phyloP scores from a whole-genome alignment of 768 basidiomycete genomes.

The Russula sp. region DNA sequence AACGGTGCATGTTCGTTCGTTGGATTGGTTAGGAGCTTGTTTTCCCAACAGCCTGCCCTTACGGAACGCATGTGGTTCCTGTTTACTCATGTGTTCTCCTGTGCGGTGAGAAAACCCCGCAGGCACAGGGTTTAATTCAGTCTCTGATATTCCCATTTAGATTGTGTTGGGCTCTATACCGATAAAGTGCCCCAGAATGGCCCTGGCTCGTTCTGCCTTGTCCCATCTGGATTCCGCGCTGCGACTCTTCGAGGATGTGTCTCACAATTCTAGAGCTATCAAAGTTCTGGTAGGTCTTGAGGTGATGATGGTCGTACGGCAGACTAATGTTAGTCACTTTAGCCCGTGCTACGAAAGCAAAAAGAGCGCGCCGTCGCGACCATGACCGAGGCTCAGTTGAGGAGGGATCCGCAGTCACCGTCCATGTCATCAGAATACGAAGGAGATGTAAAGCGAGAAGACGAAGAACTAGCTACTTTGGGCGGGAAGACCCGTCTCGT shows the following conservation, averaged over 20 bases:
- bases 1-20: slow-evolving; percentile 67
- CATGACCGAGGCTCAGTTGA: slow-evolving; percentile 40
- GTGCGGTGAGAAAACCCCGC: slow-evolving; percentile 47
- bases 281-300: slow-evolving; percentile 56
- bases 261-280: slow-evolving; percentile 50
- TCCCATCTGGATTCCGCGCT: slow-evolving; percentile 63
- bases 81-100: slow-evolving; percentile 71
- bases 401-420: slow-evolving; percentile 37
- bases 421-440: slow-evolving; percentile 26
- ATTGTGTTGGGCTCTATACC: slow-evolving; percentile 70
- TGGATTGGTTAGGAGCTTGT: slow-evolving; percentile 59
- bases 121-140: background rate
- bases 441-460: slow-evolving; percentile 52
- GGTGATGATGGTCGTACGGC: background rate
- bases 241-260: slow-evolving; percentile 54
- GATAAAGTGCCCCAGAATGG: slow-evolving; percentile 57
- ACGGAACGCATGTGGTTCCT: slow-evolving; percentile 72
- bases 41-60: slow-evolving; percentile 61
- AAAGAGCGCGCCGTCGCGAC: slow-evolving; percentile 45
- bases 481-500: slow-evolving; percentile 65
- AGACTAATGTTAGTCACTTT: background rate
- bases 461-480: slow-evolving; percentile 57
- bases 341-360: slow-evolving; percentile 64
- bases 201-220: slow-evolving; percentile 62
- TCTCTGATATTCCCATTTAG: slow-evolving; percentile 36